Conservation (phyloP, 2,329 filamentous ascomycete genomes). For the Scleromitrula shiraiana region DNA sequence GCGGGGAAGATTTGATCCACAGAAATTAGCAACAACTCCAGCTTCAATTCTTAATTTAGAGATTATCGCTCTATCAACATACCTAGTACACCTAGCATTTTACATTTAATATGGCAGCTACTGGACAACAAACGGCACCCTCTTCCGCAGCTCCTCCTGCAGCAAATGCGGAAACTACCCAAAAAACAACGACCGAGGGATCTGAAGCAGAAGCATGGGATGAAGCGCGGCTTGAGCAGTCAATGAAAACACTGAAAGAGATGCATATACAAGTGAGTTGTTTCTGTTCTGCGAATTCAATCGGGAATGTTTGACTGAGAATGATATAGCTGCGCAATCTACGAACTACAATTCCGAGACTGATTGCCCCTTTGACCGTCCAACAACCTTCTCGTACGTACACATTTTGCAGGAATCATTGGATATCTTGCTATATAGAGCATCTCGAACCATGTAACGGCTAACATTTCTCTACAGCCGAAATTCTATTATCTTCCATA, state of each 20-base stretch:
- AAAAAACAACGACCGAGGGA: not conserved
- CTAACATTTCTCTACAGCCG: constrained; percentile 35
- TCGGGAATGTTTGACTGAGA: not conserved
- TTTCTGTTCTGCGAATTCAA: not conserved
- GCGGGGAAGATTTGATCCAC: too few relatives aligned
- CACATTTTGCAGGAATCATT: not conserved
- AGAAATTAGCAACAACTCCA: too few relatives aligned
- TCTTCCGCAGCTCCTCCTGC: not conserved
- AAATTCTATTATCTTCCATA: constrained; percentile 40
- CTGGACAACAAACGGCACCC: not conserved
- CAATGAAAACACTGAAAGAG: constrained; percentile 28
- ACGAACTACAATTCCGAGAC: constrained; percentile 41
- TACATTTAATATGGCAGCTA: too few relatives aligned
- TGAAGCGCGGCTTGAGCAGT: constrained; percentile 27
- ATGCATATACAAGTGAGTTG: constrained; percentile 31
- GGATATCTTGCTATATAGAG: too few relatives aligned
- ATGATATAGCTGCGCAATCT: constrained; percentile 38
- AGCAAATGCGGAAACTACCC: not conserved
- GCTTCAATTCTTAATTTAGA: too few relatives aligned
- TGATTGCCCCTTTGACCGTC: constrained; percentile 43
- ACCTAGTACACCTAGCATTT: too few relatives aligned
- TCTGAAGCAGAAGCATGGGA: constrained; percentile 26
- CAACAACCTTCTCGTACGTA: constrained; percentile 45
- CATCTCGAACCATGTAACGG: not conserved
- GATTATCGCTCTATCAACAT: too few relatives aligned